phyloP scores from a whole-genome alignment of 2,329 filamentous ascomycete genomes.

The Diaporthe humulicola region DNA sequence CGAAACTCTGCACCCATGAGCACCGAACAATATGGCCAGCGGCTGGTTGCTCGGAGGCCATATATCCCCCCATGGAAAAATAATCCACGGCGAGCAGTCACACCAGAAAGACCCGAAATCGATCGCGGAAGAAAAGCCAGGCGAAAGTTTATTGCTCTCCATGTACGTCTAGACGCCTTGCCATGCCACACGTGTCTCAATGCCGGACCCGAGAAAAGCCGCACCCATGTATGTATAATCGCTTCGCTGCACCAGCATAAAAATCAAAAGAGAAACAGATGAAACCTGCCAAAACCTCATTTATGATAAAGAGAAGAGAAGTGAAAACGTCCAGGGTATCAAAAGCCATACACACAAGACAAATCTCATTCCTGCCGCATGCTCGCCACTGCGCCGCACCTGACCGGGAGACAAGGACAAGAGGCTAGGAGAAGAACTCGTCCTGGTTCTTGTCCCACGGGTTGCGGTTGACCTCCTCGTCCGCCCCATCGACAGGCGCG shows the following conservation, averaged over 20 bases:
- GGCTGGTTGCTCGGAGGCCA: neutral
- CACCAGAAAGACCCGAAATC: no score
- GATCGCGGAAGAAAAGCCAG: neutral
- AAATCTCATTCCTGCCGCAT: slow-evolving; percentile 13
- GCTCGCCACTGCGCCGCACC: neutral
- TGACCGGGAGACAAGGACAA: no score
- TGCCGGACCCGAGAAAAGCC: slow-evolving; percentile 16
- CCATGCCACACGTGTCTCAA: slow-evolving; percentile 12
- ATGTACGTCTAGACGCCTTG: slow-evolving; percentile 30
- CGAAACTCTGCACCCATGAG: neutral
- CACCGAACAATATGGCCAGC: neutral
- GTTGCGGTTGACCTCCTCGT: slow-evolving; percentile 58
- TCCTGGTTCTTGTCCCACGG: slow-evolving; percentile 54
- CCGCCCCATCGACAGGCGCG: slow-evolving; percentile 50
- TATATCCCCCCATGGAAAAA: neutral
- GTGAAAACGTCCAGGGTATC: slow-evolving; percentile 25
- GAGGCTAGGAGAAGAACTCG: slow-evolving; percentile 5
- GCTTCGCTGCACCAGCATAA: neutral
- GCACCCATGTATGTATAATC: slow-evolving; percentile 12
- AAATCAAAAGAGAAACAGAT: no score
- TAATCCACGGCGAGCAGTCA: neutral
- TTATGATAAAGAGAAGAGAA: neutral
- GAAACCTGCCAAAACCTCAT: neutral
- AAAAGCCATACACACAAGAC: slow-evolving; percentile 27
- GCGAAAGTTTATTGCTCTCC: neutral